Evolutionary conservation across 768 basidiomycete genomes (phyloP).

Genomic region (Pleurotus ostreatus): DNA sequence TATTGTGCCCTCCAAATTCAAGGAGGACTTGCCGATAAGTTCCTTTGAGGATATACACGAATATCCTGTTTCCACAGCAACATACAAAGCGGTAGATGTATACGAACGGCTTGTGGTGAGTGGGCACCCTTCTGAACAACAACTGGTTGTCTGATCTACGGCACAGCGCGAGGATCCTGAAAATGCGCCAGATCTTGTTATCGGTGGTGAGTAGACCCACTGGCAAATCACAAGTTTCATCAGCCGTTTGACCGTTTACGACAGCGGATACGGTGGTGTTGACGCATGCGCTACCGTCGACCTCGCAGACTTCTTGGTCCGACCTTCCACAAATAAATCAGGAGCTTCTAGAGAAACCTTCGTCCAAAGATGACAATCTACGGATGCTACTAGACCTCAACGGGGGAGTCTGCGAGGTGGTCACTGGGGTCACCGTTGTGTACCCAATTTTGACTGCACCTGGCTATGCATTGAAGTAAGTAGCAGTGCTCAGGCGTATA

Average conservation of each 20-base stretch:
- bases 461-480: constrained; percentile 68
- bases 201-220: constrained; percentile 46
- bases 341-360: constrained; percentile 88
- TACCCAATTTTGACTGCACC: constrained; percentile 75
- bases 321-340: constrained; percentile 50
- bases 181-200: constrained; percentile 76
- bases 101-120: constrained; percentile 77
- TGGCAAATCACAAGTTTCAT: too few species aligned
- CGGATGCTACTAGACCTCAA: constrained; percentile 88
- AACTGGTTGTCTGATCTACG: background rate
- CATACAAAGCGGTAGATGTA: constrained; percentile 81
- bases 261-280: constrained; percentile 96
- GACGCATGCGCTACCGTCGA: constrained; percentile 62
- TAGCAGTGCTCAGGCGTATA: background rate
- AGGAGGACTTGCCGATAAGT: constrained; percentile 66
- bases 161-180: constrained; percentile 44
- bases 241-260: background rate
- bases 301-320: constrained; percentile 52
- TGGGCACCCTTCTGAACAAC: background rate
- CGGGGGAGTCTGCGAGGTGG: constrained; percentile 84
- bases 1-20: constrained; percentile 73
- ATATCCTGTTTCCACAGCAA: constrained; percentile 74
- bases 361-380: constrained; percentile 71
- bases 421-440: constrained; percentile 80
- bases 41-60: constrained; percentile 70